Conservation (phyloP, 331 rosid genomes). For the Malus hybrid region DNA sequence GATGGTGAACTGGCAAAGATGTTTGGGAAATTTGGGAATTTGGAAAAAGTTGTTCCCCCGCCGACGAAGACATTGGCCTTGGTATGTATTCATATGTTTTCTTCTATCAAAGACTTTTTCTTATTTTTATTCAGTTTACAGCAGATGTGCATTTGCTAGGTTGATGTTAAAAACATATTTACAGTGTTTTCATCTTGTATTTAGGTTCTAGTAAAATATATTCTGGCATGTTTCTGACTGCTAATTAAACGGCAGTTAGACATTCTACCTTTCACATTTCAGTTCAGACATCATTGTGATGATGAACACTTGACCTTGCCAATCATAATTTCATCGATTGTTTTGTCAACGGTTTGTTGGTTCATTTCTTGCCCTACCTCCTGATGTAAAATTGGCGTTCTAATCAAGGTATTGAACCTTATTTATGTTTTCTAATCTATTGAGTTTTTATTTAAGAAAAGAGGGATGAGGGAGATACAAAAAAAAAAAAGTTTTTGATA, state of each 20-base stretch:
- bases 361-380: no score
- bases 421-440: no score
- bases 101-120: not conserved
- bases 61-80: constrained; percentile 80
- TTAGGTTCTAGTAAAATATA: not conserved
- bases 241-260: not conserved
- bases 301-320: no score
- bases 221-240: not conserved
- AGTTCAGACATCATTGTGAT: no score
- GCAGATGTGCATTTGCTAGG: not conserved
- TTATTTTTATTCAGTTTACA: not conserved
- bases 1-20: constrained; percentile 67
- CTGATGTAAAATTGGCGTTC: no score
- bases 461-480: no score
- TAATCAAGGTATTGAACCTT: no score
- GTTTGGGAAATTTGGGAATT: constrained; percentile 79
- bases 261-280: no score
- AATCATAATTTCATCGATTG: no score
- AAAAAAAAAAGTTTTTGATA: no score
- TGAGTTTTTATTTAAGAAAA: no score
- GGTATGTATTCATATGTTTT: constrained; percentile 42
- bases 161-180: not conserved
- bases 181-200: not conserved
- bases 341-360: no score
- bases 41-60: constrained; percentile 84